A percentile compares a stretch with the other conserved stretches of the same genome.
phyloP scores from a whole-genome alignment of 768 basidiomycete genomes.

The Lactarius sanguifluus region DNA sequence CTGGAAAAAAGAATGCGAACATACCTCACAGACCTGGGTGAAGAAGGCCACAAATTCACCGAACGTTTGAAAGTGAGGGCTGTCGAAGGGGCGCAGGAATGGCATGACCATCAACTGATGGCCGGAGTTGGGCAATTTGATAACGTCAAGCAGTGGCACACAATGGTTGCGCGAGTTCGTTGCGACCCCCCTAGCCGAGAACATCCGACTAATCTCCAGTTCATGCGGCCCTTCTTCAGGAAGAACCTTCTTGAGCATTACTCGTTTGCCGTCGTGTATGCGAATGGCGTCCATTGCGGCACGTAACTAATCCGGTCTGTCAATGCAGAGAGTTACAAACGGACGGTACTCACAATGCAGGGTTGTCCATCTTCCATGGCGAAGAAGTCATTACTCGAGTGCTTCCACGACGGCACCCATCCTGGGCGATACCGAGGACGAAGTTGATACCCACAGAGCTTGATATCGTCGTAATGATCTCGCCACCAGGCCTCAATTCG shows the following conservation, averaged over 20 bases:
- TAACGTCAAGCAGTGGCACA: slow-evolving; percentile 29
- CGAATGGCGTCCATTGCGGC: slow-evolving; percentile 30
- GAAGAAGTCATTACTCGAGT: slow-evolving; percentile 13
- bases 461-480: slow-evolving; percentile 9
- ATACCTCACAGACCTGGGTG: slow-evolving; percentile 32
- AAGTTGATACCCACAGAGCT: slow-evolving; percentile 17
- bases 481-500: slow-evolving; percentile 25
- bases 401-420: slow-evolving; percentile 23
- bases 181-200: slow-evolving; percentile 22
- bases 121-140: slow-evolving; percentile 22
- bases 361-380: slow-evolving; percentile 18
- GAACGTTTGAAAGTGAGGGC: slow-evolving; percentile 32
- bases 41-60: slow-evolving; percentile 34
- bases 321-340: not conserved
- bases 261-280: slow-evolving; percentile 25
- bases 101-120: slow-evolving; percentile 31
- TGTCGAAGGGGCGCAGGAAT: slow-evolving; percentile 26
- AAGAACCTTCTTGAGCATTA: slow-evolving; percentile 30
- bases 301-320: slow-evolving; percentile 1
- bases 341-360: not conserved
- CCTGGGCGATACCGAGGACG: slow-evolving; percentile 23
- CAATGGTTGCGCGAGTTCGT: slow-evolving; percentile 32
- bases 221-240: slow-evolving; percentile 20
- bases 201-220: slow-evolving; percentile 5
- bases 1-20: not conserved